Evolutionary conservation across 345 rosid genomes (phyloP), one percentile per base, ranked within the genome.

Genomic region (Zanthoxylum bungeanum): DNA sequence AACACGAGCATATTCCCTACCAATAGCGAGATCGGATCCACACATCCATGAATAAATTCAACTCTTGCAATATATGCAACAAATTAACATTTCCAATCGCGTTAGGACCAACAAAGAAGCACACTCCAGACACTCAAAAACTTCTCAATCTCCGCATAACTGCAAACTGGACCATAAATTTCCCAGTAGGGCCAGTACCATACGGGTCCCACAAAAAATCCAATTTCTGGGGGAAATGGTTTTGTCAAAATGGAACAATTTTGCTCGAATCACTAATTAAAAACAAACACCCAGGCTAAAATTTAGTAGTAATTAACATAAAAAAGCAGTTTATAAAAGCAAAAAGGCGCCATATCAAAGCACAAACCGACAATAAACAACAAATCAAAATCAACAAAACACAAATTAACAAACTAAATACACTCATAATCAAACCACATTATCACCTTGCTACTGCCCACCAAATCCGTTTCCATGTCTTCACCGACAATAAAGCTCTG

Each of bases 381-480:
- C 28, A 30, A 40, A 2, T 27, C 52, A 64, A 28, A 64, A 28
- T 64, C 39, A 9, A 37, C 56, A 19, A 3, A 19, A 28, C 22
- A 12, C 27, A 4, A 8, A 31, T n/a, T 4, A 31, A 34, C 30
- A 47, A 64, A 47, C 44, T 7, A 66, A 30, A 22, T 14, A 7
- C 47, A 66, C 46, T 51, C 22, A 34, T n/a, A 27, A 36, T 53
- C 36, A 68, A 37, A 30, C 16, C 39, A 69, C 64, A 10, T 24
- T 16, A 53, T 56, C 58, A 69, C 72, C 72, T 69, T 40, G 56
- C 55, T 28, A 8, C 57, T 3, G 1, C 37, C 40, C 12, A 8
- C 51, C n/a, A 69, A 56, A 69, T 69, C 72, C 53, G 47, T 56
- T 17, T 25, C 52, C 27, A 42, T 55, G 19, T 42, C 72, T 4